Conservation (phyloP, 2,329 filamentous ascomycete genomes). For the Aureobasidium sp. region DNA sequence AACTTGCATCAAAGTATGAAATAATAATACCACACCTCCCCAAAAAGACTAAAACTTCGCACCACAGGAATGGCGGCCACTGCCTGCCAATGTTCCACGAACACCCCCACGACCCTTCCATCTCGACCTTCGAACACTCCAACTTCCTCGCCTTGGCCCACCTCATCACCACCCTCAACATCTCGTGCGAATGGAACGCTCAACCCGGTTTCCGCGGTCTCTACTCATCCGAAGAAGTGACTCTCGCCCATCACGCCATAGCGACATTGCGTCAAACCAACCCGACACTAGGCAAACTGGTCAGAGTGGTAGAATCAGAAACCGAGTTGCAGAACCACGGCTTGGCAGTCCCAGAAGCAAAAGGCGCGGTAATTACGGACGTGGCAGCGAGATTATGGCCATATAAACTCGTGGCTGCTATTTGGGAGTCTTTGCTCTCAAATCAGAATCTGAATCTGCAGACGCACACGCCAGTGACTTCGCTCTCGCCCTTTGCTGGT, state of each 20-base stretch:
- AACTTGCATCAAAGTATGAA: background rate
- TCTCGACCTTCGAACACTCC: slow-evolving; percentile 64
- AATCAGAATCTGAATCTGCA: slow-evolving; percentile 59
- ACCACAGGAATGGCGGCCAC: slow-evolving; percentile 46
- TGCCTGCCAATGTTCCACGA: slow-evolving; percentile 67
- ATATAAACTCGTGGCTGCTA: slow-evolving; percentile 72
- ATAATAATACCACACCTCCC: background rate
- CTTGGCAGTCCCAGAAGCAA: slow-evolving; percentile 42
- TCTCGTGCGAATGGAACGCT: slow-evolving; percentile 64
- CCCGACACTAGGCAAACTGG: slow-evolving; percentile 49
- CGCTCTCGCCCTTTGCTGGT: background rate
- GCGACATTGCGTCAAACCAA: slow-evolving; percentile 43
- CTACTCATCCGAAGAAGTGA: slow-evolving; percentile 50
- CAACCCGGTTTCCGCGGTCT: slow-evolving; percentile 59
- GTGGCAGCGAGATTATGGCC: slow-evolving; percentile 69
- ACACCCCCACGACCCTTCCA: slow-evolving; percentile 43
- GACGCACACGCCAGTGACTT: slow-evolving; percentile 58
- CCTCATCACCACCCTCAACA: slow-evolving; percentile 49
- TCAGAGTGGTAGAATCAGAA: slow-evolving; percentile 35
- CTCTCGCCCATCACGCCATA: slow-evolving; percentile 46
- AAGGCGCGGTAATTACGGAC: slow-evolving; percentile 58
- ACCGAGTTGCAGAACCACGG: slow-evolving; percentile 47
- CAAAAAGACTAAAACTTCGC: background rate
- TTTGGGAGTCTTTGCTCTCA: slow-evolving; percentile 55
- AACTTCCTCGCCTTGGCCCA: slow-evolving; percentile 57